phyloP scores from a whole-genome alignment of 306 rosid species.

The Canavalia ensiformis region DNA sequence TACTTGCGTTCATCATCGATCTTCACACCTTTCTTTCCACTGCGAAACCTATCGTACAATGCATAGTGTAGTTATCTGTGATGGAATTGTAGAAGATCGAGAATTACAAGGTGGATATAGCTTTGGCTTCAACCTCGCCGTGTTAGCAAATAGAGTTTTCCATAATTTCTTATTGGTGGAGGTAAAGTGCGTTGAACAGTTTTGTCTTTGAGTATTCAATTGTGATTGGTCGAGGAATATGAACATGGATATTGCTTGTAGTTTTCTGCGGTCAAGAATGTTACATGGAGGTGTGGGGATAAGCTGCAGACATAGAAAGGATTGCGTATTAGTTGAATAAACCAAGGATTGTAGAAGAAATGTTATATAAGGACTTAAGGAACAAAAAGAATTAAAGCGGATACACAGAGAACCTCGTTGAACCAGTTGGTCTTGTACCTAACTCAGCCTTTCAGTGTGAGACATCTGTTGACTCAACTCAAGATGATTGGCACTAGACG shows the following conservation, averaged over 20 bases:
- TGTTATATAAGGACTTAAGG: slow-evolving; percentile 97
- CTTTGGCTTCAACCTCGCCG: background rate
- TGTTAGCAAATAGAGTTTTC: slow-evolving; percentile 14
- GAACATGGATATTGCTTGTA: slow-evolving; percentile 73
- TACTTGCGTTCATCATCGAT: slow-evolving; percentile 30
- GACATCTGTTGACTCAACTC: too few species aligned
- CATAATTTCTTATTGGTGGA: slow-evolving; percentile 45
- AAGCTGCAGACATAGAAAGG: slow-evolving; percentile 52
- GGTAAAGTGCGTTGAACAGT: slow-evolving; percentile 46
- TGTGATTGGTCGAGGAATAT: slow-evolving; percentile 27
- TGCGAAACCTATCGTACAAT: background rate
- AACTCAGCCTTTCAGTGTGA: slow-evolving; percentile 77
- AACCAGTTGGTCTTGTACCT: slow-evolving; percentile 97
- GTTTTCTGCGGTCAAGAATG: slow-evolving; percentile 67
- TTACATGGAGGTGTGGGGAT: slow-evolving; percentile 59
- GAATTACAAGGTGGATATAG: background rate
- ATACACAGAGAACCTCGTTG: slow-evolving; percentile 94
- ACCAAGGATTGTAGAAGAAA: slow-evolving; percentile 90
- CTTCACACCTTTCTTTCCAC: background rate
- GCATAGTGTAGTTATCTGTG: slow-evolving; percentile 13
- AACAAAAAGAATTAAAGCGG: slow-evolving; percentile 94
- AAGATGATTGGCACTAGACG: too few species aligned
- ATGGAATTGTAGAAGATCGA: background rate
- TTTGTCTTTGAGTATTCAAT: slow-evolving; percentile 39
- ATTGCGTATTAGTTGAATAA: slow-evolving; percentile 51